Percentiles rank a stretch among this genome's conserved stretches.
These are phyloP conservation scores for Blastocladiella emersonii DNA, from an alignment of 371 early-diverging fungal species.

Conservation along the genomic window DNA sequence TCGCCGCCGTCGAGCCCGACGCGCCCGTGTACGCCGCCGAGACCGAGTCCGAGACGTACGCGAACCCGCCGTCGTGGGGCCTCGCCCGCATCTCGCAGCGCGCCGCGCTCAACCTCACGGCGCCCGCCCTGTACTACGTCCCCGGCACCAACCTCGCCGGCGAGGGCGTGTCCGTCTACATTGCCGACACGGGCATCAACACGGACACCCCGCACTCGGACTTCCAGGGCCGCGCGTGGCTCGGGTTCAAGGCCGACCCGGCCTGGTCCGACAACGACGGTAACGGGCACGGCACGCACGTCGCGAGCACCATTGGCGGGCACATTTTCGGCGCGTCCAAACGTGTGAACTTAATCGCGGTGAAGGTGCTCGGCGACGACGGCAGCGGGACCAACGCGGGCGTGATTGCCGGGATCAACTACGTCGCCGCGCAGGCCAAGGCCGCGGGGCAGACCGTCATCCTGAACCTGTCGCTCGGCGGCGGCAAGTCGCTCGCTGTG, in stretches of 20 bases:
- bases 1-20: constrained; percentile 14
- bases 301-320: constrained; percentile 30
- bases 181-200: no score
- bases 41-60: no score
- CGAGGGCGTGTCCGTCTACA: no score
- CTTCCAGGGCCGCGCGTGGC: background rate
- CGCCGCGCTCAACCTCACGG: background rate
- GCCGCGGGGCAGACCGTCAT: constrained; percentile 8
- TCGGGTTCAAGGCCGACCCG: background rate
- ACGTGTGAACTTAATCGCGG: constrained; percentile 44
- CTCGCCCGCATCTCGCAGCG: constrained; percentile 15
- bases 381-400: constrained; percentile 16
- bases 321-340: constrained; percentile 53
- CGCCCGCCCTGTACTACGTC: background rate
- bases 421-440: constrained; percentile 7
- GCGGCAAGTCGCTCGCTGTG: constrained; percentile 23
- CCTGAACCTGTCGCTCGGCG: constrained; percentile 47
- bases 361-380: constrained; percentile 36
- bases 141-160: no score
- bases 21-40: constrained; percentile 4
- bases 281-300: constrained; percentile 7
- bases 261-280: background rate
- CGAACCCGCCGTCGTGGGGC: constrained; percentile 17
- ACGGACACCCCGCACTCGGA: no score
- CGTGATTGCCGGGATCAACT: constrained; percentile 16